phyloP scores from a whole-genome alignment of 257 asterid genomes.

The Fraxinus excelsior region DNA sequence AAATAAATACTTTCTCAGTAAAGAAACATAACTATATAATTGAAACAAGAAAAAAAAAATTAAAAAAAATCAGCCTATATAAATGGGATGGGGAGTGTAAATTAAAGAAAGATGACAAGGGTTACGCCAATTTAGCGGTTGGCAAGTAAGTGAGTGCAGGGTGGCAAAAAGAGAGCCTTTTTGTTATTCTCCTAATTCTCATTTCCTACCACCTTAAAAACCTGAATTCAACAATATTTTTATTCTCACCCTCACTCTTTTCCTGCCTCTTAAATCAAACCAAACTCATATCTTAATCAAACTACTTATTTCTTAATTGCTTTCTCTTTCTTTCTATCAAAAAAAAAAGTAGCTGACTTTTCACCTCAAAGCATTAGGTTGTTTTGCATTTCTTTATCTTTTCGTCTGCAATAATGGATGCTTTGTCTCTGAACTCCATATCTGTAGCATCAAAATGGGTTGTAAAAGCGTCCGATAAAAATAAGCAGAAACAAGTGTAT shows the following conservation, averaged over 20 bases:
- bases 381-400: conserved; percentile 28
- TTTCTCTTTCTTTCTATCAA: conserved; percentile 21
- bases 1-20: not conserved
- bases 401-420: conserved; percentile 56
- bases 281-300: conserved; percentile 63
- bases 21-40: conserved; percentile 10
- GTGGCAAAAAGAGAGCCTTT: conserved; percentile 88
- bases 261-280: conserved; percentile 59
- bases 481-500: conserved; percentile 33
- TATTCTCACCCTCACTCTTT: conserved; percentile 36
- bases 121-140: conserved; percentile 48
- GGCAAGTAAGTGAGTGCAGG: conserved; percentile 43
- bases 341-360: conserved; percentile 32
- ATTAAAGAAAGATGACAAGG: conserved; percentile 7
- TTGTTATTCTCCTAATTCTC: conserved; percentile 65
- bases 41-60: not conserved
- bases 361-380: conserved; percentile 38
- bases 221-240: conserved; percentile 43
- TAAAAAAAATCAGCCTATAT: too few species aligned
- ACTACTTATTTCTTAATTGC: conserved; percentile 49
- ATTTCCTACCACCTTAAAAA: conserved; percentile 62
- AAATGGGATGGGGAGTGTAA: not conserved
- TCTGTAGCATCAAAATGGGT: conserved; percentile 32
- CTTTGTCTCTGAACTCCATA: conserved; percentile 53
- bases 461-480: conserved; percentile 13